Evolutionary conservation across 208 protist genomes (phyloP), one percentile per base, ranked within the genome.

Genomic region (Leptomonas pyrrhocoris): DNA sequence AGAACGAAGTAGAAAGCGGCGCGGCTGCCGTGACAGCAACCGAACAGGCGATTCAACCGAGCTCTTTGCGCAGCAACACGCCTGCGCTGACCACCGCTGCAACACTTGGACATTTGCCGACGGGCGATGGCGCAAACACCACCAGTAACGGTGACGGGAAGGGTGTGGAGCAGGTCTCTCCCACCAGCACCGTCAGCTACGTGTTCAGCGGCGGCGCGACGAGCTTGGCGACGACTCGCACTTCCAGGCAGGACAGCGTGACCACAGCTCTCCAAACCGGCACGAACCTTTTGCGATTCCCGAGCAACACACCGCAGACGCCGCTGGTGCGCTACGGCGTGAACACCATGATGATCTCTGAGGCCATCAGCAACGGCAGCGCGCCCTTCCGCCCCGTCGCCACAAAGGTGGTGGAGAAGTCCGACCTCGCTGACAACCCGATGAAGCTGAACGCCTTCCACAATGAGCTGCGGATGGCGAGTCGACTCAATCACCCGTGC

Each of bases 341-440:
- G 67, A 69, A 43, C 45, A 38, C 61, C 13, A 49, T 50, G 23
- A 59, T 63, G 53, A 43, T 72, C 19, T 43, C 62, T 28, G 60
- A 77, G 9, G 61, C 30, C 40, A 45, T 72, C 30, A 50, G 31
- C 46, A 54, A 55, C 49, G 68, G 67, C 19, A 49, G 55, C 11
- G 48, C 68, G 21, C 79, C 72, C 25, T 88, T 80, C 58, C 83
- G 80, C 51, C 46, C 69, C 7, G 92, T 96, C 18, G 92, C 92
- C 23, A 79, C 90, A 18, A 96, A 96, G 74, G 56, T 85, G 38
- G 66, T 94, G 28, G 57, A 80, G 43, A 94, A 94, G 86, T 31
- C 57, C 21, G 79, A 85, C 21, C 79, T 92, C 27, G 62, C 58
- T 55, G 58, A 67, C n/a, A 80, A 76, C 27, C 51, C 72, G 16